Base-by-base conservation (phyloP, 371 early-diverging fungal genomes). In the Mucor plumbeus region DNA sequence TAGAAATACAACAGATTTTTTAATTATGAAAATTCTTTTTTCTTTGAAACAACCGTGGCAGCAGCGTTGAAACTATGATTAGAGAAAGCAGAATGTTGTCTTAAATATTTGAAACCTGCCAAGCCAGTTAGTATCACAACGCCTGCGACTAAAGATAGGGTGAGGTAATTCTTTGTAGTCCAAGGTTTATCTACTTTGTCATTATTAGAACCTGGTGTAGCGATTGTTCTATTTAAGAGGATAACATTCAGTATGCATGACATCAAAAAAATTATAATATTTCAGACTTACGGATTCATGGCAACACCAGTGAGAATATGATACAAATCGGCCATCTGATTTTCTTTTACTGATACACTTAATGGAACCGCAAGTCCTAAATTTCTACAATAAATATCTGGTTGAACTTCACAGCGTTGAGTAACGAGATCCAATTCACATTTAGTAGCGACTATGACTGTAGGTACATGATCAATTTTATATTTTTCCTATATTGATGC, bases 381-480 rank as follows among this genome's bases (percentile, higher is more conserved):
- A 36, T 88, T 85, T 19, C 95, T 89, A 71, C 97, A 97, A 75
- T 94, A 98, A 5, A 90, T 92, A 68, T 97, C 98, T 0, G 97
- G 99, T 50, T 95, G 97, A 26, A 91, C 83, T 21, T 90, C 91
- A 62, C 56, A 65, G 1, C 70, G 34, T 76, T 94, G 85, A 38
- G 91, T 91, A 1, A 97, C 97, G 17, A 92, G 75, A 71, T 97
- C 97, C 34, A 91, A 78, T 70, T 98, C 99, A 65, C 94, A 91
- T 74, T 97, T 97, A 13, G 97, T 95, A 1, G 97, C 96, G 31
- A 97, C 94, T 77, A 96, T 93, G 5, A 97, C 90, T 33, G 88
- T 86, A 1, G 99, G 97, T 40, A 95, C 71, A 72, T 91, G 84
- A 57, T 92, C 93, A 33, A 96, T 74, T 58, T 92, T 87, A 78